Evolutionary conservation across 2,329 filamentous ascomycete genomes (phyloP), one percentile per base, ranked within the genome.

Genomic region (Ceratocystis lukuohia): DNA sequence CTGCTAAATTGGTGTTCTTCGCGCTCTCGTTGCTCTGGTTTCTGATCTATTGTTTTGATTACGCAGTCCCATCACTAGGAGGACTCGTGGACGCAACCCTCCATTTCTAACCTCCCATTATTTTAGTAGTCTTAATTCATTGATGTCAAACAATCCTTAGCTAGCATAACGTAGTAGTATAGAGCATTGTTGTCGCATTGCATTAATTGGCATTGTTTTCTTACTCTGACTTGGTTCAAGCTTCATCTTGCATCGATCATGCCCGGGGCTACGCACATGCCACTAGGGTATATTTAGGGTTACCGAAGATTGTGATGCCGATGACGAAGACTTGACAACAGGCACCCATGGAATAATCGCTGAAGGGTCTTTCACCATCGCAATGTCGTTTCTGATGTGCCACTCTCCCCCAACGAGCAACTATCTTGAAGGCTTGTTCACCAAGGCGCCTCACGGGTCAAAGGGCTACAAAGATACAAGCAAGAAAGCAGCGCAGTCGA

Each of bases 331-430:
- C 37, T 1, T 41, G 37, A 1, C 37, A 12, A 12, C 10, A 41
- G 10, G 37, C 10, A 41, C 10, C 15, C 37, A 41, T 15, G 12
- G 37, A 41, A 41, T 5, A 41, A 12, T 15, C 37, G 10, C 37
- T 41, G 37, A 15, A 41, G 37, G 10, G 15, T 12, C 3, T 15
- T 41, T 41, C 37, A 1, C 10, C 37, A 41, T 41, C 37, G 37
- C 37, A 3, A 15, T 41, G 37, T 41, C 37, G 5, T 15, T 15
- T 12, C 37, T 15, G 3, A 41, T 41, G 10, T 56, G 20, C 22
- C 22, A 1, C 79, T 91, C 69, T 79, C 78, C 0, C 96, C 94
- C 74, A 76, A 79, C 96, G 1, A 84, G 89, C 71, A 77, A 83
- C 5, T 79, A 77, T 0, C 78, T 96, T 0, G 82, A 86, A 66